Base-by-base conservation (phyloP, 306 rosid genomes). In the Betula pendula region DNA sequence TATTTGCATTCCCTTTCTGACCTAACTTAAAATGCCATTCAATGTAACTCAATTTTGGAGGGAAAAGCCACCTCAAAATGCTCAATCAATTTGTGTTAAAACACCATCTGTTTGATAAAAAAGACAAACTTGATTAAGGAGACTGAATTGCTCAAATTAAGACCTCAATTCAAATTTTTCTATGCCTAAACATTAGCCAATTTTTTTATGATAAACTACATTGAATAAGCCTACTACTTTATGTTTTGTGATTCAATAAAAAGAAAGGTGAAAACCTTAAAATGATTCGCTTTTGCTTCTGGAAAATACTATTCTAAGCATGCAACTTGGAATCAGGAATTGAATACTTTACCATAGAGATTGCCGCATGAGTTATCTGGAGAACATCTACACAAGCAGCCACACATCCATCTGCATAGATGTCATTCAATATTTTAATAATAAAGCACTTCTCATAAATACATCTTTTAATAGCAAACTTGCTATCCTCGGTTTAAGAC, bases 301-400 rank as follows among this genome's bases (percentile, higher is more conserved):
- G 25, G 70, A 19, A n/a, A 66, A 66, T 33, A 66, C 15, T 24
- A 22, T 22, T 8, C 22, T 48, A 70, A 44, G 56, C 45, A 63
- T 55, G 81, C 58, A 52, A 72, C 65, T 48, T 19, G 27, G 45
- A 52, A 68, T 29, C 65, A 71, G 70, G 74, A 68, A 78, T 59
- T 53, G 43, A 75, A 63, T 27, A 70, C 74, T 49, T 88, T 90
- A 95, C 98, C 97, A 88, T 77, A 50, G 98, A 91, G 75, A 95
- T 88, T 75, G 97, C 97, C 1, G 97, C 97, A 59, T 92, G 96
- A 48, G 91, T 89, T 85, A 95, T 87, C 84, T 90, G 98, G 76
- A 95, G 90, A 76, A 95, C 98, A 82, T 95, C 98, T 79, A 95
- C 73, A 74, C 98, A 95, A 77, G 97, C 90, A 74, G 88, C 83